A percentile compares a stretch with the other conserved stretches of the same genome.
Evolutionary conservation across 1,284 basidiomycete genomes (phyloP).

Genomic region (Cutaneotrichosporon cutaneum): DNA sequence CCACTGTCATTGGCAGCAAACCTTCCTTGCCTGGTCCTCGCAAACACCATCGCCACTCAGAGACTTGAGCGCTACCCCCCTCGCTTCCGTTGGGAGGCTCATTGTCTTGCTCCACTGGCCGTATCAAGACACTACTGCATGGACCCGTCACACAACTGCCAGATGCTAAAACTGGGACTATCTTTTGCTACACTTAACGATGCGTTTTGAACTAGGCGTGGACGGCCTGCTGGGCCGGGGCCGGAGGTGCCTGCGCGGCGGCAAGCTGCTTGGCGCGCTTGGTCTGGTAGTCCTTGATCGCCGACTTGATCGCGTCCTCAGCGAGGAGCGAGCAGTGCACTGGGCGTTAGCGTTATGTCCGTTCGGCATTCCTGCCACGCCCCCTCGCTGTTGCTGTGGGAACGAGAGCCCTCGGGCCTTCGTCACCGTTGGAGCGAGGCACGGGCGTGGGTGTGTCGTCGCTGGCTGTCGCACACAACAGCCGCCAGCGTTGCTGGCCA

Average conservation of each 20-base stretch:
- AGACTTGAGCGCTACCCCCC: not conserved
- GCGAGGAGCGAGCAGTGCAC: constrained; percentile 76
- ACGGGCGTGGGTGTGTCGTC: not conserved
- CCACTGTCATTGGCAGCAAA: not conserved
- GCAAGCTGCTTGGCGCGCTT: constrained; percentile 59
- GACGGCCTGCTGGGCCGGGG: constrained; percentile 15
- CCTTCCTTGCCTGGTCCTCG: not conserved
- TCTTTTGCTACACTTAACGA: constrained; percentile 11
- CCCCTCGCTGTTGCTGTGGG: too few relatives aligned
- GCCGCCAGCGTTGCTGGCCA: too few relatives aligned
- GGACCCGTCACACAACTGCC: not conserved
- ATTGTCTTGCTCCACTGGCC: too few relatives aligned
- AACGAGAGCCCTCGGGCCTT: not conserved
- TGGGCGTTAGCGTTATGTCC: constrained; percentile 23
- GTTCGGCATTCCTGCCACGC: not conserved
- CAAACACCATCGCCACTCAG: not conserved
- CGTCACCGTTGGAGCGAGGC: not conserved
- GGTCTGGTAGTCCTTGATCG: constrained; percentile 84
- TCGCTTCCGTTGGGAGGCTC: not conserved
- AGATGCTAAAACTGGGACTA: not conserved
- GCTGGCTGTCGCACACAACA: too few relatives aligned
- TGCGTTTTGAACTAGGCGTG: constrained; percentile 12
- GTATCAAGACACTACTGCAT: constrained; percentile 4
- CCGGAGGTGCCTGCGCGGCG: constrained; percentile 5
- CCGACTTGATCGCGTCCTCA: constrained; percentile 93